Evolutionary conservation across 495 filamentous ascomycete species (phyloP).

Genomic region (Cercophora scortea): DNA sequence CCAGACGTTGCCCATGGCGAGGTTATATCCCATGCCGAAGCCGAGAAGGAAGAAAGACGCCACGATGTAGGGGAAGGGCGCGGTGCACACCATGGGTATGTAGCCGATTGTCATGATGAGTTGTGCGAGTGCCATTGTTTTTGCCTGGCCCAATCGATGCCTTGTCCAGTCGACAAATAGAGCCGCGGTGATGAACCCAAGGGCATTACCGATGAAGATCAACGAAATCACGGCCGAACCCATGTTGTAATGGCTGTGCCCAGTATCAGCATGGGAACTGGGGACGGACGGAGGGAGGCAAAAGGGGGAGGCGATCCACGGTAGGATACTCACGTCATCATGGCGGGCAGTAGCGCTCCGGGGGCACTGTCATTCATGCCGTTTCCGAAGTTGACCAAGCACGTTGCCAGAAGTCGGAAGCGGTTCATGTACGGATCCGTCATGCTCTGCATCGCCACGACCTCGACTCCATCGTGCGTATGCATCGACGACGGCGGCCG

Average conservation of each 20-base stretch:
- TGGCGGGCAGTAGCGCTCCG: conserved; percentile 68
- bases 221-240: conserved; percentile 68
- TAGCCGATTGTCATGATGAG: conserved; percentile 44
- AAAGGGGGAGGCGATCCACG: not conserved
- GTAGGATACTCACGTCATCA: conserved; percentile 38
- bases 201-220: conserved; percentile 71
- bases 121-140: conserved; percentile 50
- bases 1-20: conserved; percentile 70
- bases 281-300: not conserved
- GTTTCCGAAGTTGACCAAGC: conserved; percentile 46
- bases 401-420: conserved; percentile 36
- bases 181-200: conserved; percentile 69
- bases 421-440: conserved; percentile 28
- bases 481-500: conserved; percentile 20
- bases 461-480: conserved; percentile 1
- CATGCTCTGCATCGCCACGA: conserved; percentile 12
- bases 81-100: conserved; percentile 54
- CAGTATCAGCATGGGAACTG: not conserved
- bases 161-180: conserved; percentile 52
- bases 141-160: conserved; percentile 55
- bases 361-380: conserved; percentile 58
- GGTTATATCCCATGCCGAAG: conserved; percentile 55
- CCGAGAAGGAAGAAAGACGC: conserved; percentile 60
- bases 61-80: conserved; percentile 62
- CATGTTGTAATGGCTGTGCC: conserved; percentile 51